Conservation (phyloP, 202 grass and related monocot species). For the Carex arenaria region DNA sequence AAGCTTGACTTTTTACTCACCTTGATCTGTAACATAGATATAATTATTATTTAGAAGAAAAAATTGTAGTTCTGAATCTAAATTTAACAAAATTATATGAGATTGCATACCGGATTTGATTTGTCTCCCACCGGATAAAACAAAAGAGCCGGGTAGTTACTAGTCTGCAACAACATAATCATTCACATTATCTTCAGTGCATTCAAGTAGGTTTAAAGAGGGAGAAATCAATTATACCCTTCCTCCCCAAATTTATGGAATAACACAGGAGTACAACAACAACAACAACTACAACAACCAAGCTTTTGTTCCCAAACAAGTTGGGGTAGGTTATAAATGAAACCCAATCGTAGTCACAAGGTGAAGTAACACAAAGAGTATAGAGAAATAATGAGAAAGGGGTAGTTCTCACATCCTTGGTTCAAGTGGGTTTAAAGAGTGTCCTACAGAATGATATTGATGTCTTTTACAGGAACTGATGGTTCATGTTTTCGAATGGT, state of each 20-base stretch:
- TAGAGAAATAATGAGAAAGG: neutral
- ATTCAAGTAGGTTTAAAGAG: neutral
- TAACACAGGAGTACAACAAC: too few relatives aligned
- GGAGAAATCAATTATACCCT: neutral
- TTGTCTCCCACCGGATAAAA: constrained; percentile 71
- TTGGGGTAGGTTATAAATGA: too few relatives aligned
- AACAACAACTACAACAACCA: too few relatives aligned
- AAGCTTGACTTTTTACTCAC: constrained; percentile 69
- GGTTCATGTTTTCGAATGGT: neutral
- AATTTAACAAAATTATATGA: neutral
- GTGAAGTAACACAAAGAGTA: neutral
- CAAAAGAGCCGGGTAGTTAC: constrained; percentile 65
- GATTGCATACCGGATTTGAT: constrained; percentile 60
- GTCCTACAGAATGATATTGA: neutral
- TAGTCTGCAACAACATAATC: constrained; percentile 42
- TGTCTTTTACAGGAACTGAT: neutral
- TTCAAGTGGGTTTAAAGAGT: neutral
- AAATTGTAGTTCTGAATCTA: neutral
- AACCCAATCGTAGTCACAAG: too few relatives aligned
- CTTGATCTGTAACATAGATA: constrained; percentile 52
- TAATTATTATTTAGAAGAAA: neutral
- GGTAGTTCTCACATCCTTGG: neutral
- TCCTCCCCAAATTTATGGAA: neutral
- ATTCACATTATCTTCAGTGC: neutral
- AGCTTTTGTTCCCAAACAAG: too few relatives aligned